These are phyloP conservation scores for Bathelium albidoporum DNA, from an alignment of 495 filamentous ascomycete genomes.

Conservation along the genomic window DNA sequence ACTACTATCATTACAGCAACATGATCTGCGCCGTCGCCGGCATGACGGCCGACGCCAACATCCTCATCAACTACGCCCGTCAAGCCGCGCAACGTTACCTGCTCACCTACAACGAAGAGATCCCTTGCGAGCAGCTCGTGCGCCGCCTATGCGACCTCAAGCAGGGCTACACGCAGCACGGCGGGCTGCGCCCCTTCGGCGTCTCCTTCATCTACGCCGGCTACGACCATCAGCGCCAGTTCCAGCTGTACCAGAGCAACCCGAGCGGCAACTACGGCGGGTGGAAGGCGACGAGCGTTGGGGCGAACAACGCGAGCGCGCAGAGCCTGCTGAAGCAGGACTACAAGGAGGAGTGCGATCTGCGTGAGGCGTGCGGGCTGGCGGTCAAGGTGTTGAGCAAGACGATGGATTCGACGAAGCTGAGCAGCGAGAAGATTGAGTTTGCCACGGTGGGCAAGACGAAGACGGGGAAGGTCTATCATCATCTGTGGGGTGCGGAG, in stretches of 20 bases:
- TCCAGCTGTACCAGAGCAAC: slow-evolving; percentile 99
- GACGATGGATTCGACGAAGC: slow-evolving; percentile 98
- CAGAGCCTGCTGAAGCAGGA: slow-evolving; percentile 98
- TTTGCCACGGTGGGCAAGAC: slow-evolving; percentile 97
- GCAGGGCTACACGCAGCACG: slow-evolving; percentile 99
- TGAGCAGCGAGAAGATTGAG: slow-evolving; percentile 99
- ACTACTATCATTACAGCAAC: slow-evolving; percentile 50
- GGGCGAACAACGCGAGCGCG: slow-evolving; percentile 95
- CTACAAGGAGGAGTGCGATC: slow-evolving; percentile 92
- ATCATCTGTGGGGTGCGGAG: slow-evolving; percentile 93
- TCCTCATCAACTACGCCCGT: slow-evolving; percentile 98
- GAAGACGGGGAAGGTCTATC: slow-evolving; percentile 88
- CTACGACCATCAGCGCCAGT: slow-evolving; percentile 87
- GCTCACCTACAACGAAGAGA: slow-evolving; percentile 98
- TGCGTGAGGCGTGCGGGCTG: slow-evolving; percentile 95
- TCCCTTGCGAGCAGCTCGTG: slow-evolving; percentile 97
- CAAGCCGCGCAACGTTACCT: slow-evolving; percentile 95
- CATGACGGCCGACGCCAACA: slow-evolving; percentile 99
- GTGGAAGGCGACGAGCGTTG: slow-evolving; percentile 97
- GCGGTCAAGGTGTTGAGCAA: slow-evolving; percentile 99
- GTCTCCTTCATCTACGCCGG: slow-evolving; percentile 99
- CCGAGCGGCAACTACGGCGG: slow-evolving; percentile 99
- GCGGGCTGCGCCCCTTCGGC: slow-evolving; percentile 93
- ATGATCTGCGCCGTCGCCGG: slow-evolving; percentile 99
- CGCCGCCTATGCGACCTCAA: slow-evolving; percentile 95